These are phyloP conservation scores for Amylostereum areolatum DNA, from an alignment of 1,284 basidiomycete species.

Conservation along the genomic window DNA sequence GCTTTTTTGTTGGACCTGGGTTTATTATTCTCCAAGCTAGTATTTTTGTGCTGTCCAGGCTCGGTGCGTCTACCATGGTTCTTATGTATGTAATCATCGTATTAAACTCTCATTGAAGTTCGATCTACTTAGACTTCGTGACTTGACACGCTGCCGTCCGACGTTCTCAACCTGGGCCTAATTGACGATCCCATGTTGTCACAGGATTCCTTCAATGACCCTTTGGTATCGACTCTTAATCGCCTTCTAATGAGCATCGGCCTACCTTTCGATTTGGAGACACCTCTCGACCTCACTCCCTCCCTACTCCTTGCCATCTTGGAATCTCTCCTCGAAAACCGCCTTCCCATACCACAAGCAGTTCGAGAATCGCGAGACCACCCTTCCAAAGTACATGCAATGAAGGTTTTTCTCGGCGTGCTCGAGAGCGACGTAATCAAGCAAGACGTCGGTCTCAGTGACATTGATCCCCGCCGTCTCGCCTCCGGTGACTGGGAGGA, in stretches of 20 bases:
- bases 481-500: conserved; percentile 60
- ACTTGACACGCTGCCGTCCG: too few species aligned
- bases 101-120: too few species aligned
- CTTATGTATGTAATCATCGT: too few species aligned
- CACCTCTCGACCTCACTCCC: conserved; percentile 66
- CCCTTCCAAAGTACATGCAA: conserved; percentile 43
- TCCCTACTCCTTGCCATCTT: conserved; percentile 61
- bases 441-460: conserved; percentile 52
- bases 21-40: too few species aligned
- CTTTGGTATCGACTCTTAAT: conserved; percentile 30
- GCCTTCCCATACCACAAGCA: conserved; percentile 37
- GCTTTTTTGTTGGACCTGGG: too few species aligned
- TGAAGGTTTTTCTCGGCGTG: conserved; percentile 75
- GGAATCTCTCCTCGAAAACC: conserved; percentile 46
- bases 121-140: too few species aligned
- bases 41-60: too few species aligned
- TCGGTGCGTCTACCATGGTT: too few species aligned
- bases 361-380: conserved; percentile 35
- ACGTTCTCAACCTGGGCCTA: neutral
- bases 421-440: conserved; percentile 63
- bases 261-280: conserved; percentile 47
- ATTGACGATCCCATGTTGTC: neutral
- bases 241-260: conserved; percentile 42
- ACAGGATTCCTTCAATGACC: conserved; percentile 2
- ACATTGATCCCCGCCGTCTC: conserved; percentile 55